phyloP scores from a whole-genome alignment of 164 flowering plant genomes.

The Nymphaea colorata region DNA sequence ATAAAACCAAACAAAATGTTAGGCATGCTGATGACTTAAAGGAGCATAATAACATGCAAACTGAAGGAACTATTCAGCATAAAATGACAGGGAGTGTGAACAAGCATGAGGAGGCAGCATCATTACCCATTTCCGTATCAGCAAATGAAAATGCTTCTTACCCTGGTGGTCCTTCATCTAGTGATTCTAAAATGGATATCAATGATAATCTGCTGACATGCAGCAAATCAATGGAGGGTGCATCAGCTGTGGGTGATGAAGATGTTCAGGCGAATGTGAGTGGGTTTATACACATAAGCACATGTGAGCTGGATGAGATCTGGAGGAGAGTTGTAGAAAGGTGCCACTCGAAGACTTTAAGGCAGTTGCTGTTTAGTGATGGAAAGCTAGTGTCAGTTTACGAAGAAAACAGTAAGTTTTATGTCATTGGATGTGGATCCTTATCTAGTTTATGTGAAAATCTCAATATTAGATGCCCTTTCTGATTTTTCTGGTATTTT shows the following conservation, averaged over 20 bases:
- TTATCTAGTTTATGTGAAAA: neutral
- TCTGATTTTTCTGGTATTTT: too few relatives aligned
- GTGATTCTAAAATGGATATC: neutral
- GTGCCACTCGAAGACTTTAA: constrained; percentile 87
- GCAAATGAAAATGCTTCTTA: neutral
- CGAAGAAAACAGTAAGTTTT: constrained; percentile 55
- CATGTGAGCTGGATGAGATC: constrained; percentile 43
- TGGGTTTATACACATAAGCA: constrained; percentile 19
- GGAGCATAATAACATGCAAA: neutral
- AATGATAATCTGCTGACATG: neutral
- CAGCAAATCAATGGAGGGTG: constrained; percentile 17
- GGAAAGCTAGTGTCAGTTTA: constrained; percentile 76
- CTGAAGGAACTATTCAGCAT: neutral
- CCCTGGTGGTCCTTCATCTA: neutral
- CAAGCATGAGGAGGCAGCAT: neutral
- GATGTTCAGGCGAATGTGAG: constrained; percentile 14
- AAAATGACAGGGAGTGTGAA: neutral
- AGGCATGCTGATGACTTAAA: neutral
- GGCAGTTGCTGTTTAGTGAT: constrained; percentile 53
- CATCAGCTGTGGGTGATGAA: constrained; percentile 20
- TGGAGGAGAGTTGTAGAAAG: constrained; percentile 71
- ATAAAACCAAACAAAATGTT: neutral
- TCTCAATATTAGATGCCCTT: too few relatives aligned
- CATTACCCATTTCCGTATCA: neutral
- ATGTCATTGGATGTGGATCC: neutral